phyloP scores from a whole-genome alignment of 1,284 basidiomycete genomes.

The Ganoderma lucidum region DNA sequence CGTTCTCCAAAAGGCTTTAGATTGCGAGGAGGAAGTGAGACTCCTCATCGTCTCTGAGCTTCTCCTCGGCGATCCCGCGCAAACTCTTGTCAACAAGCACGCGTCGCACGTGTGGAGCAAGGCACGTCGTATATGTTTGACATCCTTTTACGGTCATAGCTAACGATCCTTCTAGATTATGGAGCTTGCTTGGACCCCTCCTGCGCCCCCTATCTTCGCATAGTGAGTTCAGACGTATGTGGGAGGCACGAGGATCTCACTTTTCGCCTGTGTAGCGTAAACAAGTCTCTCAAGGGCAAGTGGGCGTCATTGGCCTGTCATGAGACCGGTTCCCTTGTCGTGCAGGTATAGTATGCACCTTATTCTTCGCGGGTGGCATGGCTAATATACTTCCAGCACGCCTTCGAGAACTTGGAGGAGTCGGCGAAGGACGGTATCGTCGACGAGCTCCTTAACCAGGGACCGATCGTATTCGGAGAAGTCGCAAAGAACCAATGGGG shows the following conservation, averaged over 20 bases:
- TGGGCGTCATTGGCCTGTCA: slow-evolving; percentile 89
- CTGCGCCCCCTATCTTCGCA: slow-evolving; percentile 84
- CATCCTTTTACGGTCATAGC: not conserved
- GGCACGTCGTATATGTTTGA: slow-evolving; percentile 47
- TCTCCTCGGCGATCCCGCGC: slow-evolving; percentile 78
- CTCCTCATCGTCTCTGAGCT: slow-evolving; percentile 83
- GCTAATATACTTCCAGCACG: slow-evolving; percentile 61
- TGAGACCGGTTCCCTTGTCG: slow-evolving; percentile 85
- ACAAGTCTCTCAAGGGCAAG: slow-evolving; percentile 83
- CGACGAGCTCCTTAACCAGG: slow-evolving; percentile 79
- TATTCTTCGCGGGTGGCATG: not conserved
- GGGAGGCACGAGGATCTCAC: slow-evolving; percentile 11
- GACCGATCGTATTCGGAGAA: slow-evolving; percentile 68
- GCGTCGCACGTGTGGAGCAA: slow-evolving; percentile 90
- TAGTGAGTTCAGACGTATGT: slow-evolving; percentile 57
- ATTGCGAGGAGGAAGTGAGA: slow-evolving; percentile 85
- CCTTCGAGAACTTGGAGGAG: slow-evolving; percentile 85
- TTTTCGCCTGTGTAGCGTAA: slow-evolving; percentile 60
- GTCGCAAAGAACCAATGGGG: slow-evolving; percentile 89
- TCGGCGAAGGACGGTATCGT: slow-evolving; percentile 84
- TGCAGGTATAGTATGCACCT: slow-evolving; percentile 59
- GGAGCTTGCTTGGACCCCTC: slow-evolving; percentile 84
- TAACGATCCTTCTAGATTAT: slow-evolving; percentile 61
- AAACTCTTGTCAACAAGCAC: slow-evolving; percentile 86
- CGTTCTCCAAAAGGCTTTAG: slow-evolving; percentile 86